Percentiles rank a stretch among this genome's conserved stretches.
Conservation (phyloP, 164 flowering plant species). For the Magnolia kwangsiensis region DNA sequence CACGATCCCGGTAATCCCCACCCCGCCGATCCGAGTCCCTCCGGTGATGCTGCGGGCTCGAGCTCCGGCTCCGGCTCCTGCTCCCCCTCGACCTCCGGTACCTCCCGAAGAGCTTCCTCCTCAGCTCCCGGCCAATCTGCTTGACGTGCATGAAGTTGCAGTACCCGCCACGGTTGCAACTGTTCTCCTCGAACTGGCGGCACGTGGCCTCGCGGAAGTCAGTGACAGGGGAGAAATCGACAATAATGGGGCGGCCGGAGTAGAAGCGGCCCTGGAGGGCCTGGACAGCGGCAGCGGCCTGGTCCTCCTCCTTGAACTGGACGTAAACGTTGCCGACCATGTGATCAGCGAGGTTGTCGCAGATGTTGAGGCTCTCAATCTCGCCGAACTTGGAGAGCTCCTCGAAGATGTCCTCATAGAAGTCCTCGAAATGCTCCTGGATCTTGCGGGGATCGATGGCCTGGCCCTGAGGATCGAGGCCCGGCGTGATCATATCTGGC, state of each 20-base stretch:
- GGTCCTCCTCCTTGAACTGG: conserved; percentile 85
- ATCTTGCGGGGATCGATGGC: conserved; percentile 59
- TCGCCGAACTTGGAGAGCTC: conserved; percentile 80
- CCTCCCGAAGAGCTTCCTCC: conserved; percentile 59
- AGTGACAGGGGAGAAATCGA: conserved; percentile 69
- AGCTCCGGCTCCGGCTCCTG: conserved; percentile 55
- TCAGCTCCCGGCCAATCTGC: conserved; percentile 55
- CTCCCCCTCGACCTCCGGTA: conserved; percentile 31
- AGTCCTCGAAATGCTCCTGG: conserved; percentile 63
- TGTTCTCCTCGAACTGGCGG: conserved; percentile 72
- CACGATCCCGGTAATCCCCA: conserved; percentile 23
- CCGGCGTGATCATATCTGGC: conserved; percentile 68
- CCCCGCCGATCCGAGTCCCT: conserved; percentile 34
- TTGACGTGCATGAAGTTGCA: conserved; percentile 81
- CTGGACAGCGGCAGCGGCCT: conserved; percentile 70
- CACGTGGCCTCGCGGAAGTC: conserved; percentile 79
- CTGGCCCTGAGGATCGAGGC: conserved; percentile 57
- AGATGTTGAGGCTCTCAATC: conserved; percentile 66
- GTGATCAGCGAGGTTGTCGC: conserved; percentile 79
- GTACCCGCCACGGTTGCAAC: conserved; percentile 73
- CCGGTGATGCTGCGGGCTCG: conserved; percentile 33
- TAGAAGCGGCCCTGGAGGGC: conserved; percentile 64
- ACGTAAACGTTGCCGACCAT: conserved; percentile 85
- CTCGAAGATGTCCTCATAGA: conserved; percentile 68
- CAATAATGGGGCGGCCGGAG: conserved; percentile 84